phyloP scores from a whole-genome alignment of 192 early-diverging fungal genomes.

The Rhizoclosmatium sp. region DNA sequence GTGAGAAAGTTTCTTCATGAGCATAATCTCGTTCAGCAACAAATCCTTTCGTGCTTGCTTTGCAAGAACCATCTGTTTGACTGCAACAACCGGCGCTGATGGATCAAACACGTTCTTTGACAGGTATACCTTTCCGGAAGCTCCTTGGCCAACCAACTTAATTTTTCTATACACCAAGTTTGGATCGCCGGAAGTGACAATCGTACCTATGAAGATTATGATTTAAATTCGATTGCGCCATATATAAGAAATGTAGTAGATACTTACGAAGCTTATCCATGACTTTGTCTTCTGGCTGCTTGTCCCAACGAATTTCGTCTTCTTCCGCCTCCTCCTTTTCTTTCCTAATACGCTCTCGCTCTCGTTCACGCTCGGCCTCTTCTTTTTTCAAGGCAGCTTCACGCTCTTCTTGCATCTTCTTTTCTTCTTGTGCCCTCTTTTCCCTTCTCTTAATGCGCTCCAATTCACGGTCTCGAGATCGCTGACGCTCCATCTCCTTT shows the following conservation, averaged over 20 bases:
- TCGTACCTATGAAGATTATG: conserved; percentile 46
- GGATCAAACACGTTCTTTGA: not conserved
- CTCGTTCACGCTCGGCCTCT: not conserved
- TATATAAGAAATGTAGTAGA: not conserved
- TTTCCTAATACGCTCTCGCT: not conserved
- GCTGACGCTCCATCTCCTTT: conserved; percentile 2
- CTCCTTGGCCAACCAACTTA: conserved; percentile 93
- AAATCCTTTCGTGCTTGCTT: conserved; percentile 90
- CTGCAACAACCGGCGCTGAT: conserved; percentile 69
- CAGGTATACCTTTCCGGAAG: conserved; percentile 15
- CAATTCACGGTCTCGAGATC: not conserved
- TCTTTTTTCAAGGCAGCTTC: not conserved
- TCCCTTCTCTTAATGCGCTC: not conserved
- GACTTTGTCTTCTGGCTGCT: conserved; percentile 88
- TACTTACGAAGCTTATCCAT: conserved; percentile 83
- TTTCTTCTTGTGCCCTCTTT: not conserved
- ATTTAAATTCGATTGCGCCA: not conserved
- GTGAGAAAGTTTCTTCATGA: conserved; percentile 92
- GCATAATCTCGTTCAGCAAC: conserved; percentile 90
- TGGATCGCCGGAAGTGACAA: conserved; percentile 91
- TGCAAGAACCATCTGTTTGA: conserved; percentile 92
- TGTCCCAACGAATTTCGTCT: conserved; percentile 52
- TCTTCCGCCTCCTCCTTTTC: not conserved
- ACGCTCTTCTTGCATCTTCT: not conserved
- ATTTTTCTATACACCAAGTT: conserved; percentile 87